Evolutionary conservation across 2,329 filamentous ascomycete species (phyloP), one percentile per base, ranked within the genome.

Genomic region (Diaporthe longicolla): DNA sequence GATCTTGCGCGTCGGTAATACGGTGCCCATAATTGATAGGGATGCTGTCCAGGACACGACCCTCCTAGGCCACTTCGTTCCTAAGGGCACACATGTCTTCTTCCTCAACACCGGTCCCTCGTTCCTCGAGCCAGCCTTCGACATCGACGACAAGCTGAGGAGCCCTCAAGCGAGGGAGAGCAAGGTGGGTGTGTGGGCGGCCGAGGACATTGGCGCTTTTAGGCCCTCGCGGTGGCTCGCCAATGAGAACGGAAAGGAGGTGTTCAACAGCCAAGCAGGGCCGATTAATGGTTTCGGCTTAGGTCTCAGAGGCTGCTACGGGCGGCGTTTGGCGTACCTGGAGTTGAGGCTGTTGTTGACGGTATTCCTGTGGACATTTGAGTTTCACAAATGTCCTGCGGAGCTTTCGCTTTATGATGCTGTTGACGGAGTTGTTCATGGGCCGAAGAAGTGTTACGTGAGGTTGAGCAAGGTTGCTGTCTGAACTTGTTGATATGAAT

Each of bases 11-110:
- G 83, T 82, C 79, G 86, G 86, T 73, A 84, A 84, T 2, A 84
- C 85, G 4, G 86, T 86, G 58, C 84, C 85, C 32, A 84, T 85
- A 81, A 85, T 84, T 2, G 84, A 86, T n/a, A 82, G 85, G 10
- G 80, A 86, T 74, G 82, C 83, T 0, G 65, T 84, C 40, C 78
- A 77, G 6, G 83, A 85, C 35, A 84, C 85, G 71, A 77, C 74
- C 7, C 78, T 87, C 1, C 83, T 82, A 4, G 80, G 80, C 1
- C 85, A 85, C 79, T 78, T 80, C 50, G 79, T 87, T 0, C 85
- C 85, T 1, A 82, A 74, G 9, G 84, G 84, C 11, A 86, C 85
- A 6, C 82, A 85, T 17, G 78, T 87, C 63, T 84, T 85, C 75
- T 79, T 87, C 4, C 78, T 85, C 7, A 81, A 84, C 73, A 85